These are phyloP conservation scores for Diaporthe aspalathi DNA, from an alignment of 2,329 filamentous ascomycete genomes.

Conservation along the genomic window DNA sequence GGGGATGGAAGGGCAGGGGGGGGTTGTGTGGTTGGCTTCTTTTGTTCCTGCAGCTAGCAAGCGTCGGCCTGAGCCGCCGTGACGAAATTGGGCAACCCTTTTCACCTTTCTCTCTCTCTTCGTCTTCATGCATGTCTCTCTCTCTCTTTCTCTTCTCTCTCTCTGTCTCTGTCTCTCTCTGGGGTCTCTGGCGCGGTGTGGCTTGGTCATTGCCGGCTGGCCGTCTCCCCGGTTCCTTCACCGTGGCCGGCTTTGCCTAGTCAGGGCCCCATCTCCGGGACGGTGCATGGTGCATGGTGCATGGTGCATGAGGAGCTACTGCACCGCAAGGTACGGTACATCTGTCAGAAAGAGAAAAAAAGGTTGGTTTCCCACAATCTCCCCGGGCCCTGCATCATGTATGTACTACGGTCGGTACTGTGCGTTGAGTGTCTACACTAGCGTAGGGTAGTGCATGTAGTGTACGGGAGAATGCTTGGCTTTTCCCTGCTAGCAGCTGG, in stretches of 20 bases:
- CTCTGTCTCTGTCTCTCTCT: not conserved
- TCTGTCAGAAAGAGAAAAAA: constrained; percentile 22
- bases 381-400: not conserved
- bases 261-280: constrained; percentile 22
- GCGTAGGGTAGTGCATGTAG: not conserved
- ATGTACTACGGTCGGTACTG: not conserved
- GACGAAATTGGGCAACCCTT: constrained; percentile 2
- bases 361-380: not conserved
- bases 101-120: no score
- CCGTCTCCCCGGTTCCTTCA: not conserved
- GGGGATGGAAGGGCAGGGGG: no score
- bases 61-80: constrained; percentile 20
- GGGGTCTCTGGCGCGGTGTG: not conserved
- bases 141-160: not conserved
- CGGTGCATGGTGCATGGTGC: constrained; percentile 21
- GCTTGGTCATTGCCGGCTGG: not conserved
- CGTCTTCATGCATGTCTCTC: not conserved
- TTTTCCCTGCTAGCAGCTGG: constrained; percentile 11
- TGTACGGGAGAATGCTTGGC: constrained; percentile 13
- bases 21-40: no score
- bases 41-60: constrained; percentile 13
- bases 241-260: constrained; percentile 10
- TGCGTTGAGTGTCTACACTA: not conserved
- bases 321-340: constrained; percentile 19
- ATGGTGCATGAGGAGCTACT: constrained; percentile 21